Conservation (phyloP, 352 stramenopile genomes). For the Phytophthora cryptogea region DNA sequence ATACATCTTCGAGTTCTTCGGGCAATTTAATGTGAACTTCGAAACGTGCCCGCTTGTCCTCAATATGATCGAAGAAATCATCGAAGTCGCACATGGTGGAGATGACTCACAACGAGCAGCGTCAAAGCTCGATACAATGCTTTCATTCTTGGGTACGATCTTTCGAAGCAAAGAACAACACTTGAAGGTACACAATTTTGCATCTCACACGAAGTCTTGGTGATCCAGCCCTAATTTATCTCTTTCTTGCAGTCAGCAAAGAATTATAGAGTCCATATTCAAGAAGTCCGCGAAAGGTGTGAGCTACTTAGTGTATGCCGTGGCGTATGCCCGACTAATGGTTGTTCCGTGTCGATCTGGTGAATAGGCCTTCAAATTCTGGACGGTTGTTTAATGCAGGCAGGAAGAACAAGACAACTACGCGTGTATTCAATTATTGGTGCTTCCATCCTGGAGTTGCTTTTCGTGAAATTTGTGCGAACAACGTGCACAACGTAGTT, state of each 20-base stretch:
- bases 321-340: not conserved
- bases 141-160: conserved; percentile 88
- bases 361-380: conserved; percentile 40
- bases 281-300: conserved; percentile 86
- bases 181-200: conserved; percentile 42
- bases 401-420: conserved; percentile 60
- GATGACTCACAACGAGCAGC: conserved; percentile 64
- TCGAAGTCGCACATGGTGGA: conserved; percentile 77
- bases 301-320: conserved; percentile 29
- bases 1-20: conserved; percentile 93
- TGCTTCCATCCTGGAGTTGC: conserved; percentile 97
- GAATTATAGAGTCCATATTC: conserved; percentile 89
- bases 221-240: conserved; percentile 2
- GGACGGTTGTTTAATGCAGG: conserved; percentile 54
- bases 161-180: conserved; percentile 86
- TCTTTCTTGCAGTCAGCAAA: conserved; percentile 51
- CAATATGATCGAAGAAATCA: conserved; percentile 90
- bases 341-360: conserved; percentile 8
- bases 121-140: conserved; percentile 80
- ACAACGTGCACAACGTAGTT: conserved; percentile 91
- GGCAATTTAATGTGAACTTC: conserved; percentile 90
- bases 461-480: conserved; percentile 94
- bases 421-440: conserved; percentile 97
- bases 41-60: conserved; percentile 86
- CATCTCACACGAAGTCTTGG: not conserved